phyloP scores from a whole-genome alignment of 2,329 filamentous ascomycete species.

The Akanthomyces uredinophilus region DNA sequence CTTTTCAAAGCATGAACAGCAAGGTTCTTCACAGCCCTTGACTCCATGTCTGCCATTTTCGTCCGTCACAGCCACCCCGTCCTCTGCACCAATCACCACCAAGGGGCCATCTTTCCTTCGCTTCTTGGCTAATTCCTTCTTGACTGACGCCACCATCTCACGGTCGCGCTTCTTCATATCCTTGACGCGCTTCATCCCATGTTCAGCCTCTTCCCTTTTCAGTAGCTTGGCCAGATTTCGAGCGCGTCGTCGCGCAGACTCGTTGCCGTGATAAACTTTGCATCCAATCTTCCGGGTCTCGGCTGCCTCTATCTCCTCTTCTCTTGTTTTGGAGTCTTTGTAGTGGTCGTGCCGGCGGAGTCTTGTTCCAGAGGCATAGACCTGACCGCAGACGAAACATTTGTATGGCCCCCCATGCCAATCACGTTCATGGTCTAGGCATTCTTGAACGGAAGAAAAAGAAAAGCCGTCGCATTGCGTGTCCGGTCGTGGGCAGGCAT shows the following conservation, averaged over 20 bases:
- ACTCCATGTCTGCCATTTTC: neutral
- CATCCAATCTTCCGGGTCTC: neutral
- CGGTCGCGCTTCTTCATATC: neutral
- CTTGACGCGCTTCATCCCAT: neutral
- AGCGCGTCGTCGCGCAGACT: neutral
- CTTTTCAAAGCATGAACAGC: conserved; percentile 1
- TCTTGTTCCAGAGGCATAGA: neutral
- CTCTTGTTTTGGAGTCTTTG: neutral
- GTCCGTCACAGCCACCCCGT: neutral
- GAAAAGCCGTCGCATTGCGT: conserved; percentile 4
- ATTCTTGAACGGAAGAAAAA: neutral
- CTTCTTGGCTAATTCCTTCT: neutral
- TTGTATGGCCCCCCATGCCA: conserved; percentile 11
- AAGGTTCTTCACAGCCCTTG: neutral
- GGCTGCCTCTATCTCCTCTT: fast-evolving
- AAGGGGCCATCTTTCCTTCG: neutral
- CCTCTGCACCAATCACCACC: neutral
- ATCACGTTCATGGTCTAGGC: neutral
- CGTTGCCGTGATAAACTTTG: neutral
- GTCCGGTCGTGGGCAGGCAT: neutral
- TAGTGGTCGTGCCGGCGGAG: neutral
- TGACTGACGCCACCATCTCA: neutral
- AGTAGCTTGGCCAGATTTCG: neutral
- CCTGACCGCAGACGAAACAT: conserved; percentile 2
- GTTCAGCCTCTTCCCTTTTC: neutral